phyloP scores from a whole-genome alignment of 192 early-diverging fungal genomes.

The Tieghemiomyces parasiticus region DNA sequence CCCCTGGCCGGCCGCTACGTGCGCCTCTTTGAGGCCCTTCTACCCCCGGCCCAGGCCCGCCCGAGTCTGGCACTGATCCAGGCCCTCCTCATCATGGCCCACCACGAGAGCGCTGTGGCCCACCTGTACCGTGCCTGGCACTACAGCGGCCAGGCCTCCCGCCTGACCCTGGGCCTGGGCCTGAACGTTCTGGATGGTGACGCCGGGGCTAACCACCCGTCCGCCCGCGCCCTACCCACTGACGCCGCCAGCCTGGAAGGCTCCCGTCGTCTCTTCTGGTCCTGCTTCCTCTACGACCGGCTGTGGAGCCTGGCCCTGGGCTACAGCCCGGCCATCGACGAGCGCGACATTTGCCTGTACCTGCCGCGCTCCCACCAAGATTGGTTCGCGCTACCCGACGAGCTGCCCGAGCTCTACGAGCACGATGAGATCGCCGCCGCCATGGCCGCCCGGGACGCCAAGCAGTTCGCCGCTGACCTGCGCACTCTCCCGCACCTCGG shows the following conservation, averaged over 20 bases:
- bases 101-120: conserved; percentile 1
- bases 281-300: conserved; percentile 10
- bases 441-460: background rate
- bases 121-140: conserved; percentile 7
- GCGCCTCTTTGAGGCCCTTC: background rate
- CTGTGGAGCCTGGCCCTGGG: conserved; percentile 8
- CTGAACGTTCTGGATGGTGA: conserved; percentile 9
- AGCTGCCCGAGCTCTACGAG: background rate
- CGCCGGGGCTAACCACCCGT: conserved; percentile 3
- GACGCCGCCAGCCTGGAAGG: conserved; percentile 1
- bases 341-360: conserved; percentile 11
- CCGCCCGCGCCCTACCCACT: background rate
- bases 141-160: conserved; percentile 11
- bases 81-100: conserved; percentile 10
- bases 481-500: background rate
- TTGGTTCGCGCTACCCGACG: background rate
- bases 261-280: conserved; percentile 6
- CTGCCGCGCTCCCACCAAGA: background rate
- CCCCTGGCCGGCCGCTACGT: background rate
- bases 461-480: background rate
- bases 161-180: conserved; percentile 6
- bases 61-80: conserved; percentile 4
- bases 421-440: background rate
- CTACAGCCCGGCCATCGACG: conserved; percentile 9
- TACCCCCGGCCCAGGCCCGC: background rate